Base-by-base conservation (phyloP, 768 basidiomycete species). In the Rhodotorula kratochvilovae region DNA sequence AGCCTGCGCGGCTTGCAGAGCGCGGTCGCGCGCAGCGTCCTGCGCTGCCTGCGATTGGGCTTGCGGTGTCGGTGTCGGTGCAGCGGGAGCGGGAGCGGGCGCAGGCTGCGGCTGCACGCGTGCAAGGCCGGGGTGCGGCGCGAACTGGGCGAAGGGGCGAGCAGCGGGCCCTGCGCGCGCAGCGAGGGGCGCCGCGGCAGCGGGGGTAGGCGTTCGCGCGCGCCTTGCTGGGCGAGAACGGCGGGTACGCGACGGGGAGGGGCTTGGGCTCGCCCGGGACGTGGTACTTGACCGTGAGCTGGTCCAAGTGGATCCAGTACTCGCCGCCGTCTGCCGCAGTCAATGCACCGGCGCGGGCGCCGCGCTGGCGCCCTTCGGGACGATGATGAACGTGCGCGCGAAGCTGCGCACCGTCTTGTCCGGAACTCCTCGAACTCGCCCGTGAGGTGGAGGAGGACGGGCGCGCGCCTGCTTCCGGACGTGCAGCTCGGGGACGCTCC, bases 391-490 rank as follows among this genome's bases (percentile, higher is more conserved):
- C 10, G 68, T 67, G 36, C 72, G 29, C 13, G 53, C 33, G 35
- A 74, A 67, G 19, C 45, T 16, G 10, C 72, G 31, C 6, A 64
- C 33, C 35, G 50, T 42, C 56, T 74, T 66, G 10, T 63, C 58
- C 19, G 65, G 59, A 74, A 74, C 54, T 74, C 68, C 31, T 74
- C 72, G 23, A 70, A 67, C 21, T 67, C 62, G 55, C 64, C 72
- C 17, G 43, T 3, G 42, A 70, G 11, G 50, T 74, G 68, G 12
- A 74, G 19, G 31, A 63, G 29, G 59, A 68, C 63, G 61, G 72
- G 63, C 19, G 63, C 23, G 19, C n/a, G 16, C 29, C 19, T 48
- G 12, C 23, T 45, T 64, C 29, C n/a, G 35, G 23, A 42, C 21
- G 19, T 33, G 43, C 4, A 74, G 58, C 57, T 67, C 68, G n/a